Base-by-base conservation (phyloP, 1,139 yeast species). In the Candida gigantensis region DNA sequence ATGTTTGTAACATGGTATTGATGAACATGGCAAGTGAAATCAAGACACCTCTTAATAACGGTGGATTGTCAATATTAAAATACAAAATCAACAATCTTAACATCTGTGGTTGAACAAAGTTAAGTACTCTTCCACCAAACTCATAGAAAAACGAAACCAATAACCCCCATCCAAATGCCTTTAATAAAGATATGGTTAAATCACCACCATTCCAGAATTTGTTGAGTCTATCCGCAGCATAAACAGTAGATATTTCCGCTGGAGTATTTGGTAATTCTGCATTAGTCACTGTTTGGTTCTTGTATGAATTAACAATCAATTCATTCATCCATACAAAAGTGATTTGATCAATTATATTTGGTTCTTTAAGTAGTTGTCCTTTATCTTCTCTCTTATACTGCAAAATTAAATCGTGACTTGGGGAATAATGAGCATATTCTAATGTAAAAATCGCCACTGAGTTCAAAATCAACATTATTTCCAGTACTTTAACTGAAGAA, bases 281-380 rank as follows among this genome's bases (percentile, higher is more conserved):
- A 24, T 72, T 68, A 12, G 72, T 72, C 6, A 75, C 61, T 5
- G 77, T 65, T 42, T 71, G 69, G 29, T 69, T 68, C 9, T 55
- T 52, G 41, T 76, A 74, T 0, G 83, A 77, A 36, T 71, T 71
- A 17, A 54, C 50, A 24, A 81, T 72, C 41, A 81, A 51, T 1
- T 61, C 63, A 47, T 79, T 80, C 82, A 81, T 77, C 85, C 85
- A 80, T 6, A 74, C 63, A 46, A 77, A 80, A 0, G 84, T 77
- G 19, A 77, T 49, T 30, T 60, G 57, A 4, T 81, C 74, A 14
- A 78, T 49, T n/a, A 77, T 47, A 46, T 79, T 74, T 2, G 79
- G 75, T 2, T 58, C 57, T n/a, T 57, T 47, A 5, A 68, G 52
- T 24, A 50, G 52, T 6, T 41, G 30, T 6, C 11, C 11, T 17